Conservation (phyloP, 345 rosid species). For the Eucalyptus sp. region DNA sequence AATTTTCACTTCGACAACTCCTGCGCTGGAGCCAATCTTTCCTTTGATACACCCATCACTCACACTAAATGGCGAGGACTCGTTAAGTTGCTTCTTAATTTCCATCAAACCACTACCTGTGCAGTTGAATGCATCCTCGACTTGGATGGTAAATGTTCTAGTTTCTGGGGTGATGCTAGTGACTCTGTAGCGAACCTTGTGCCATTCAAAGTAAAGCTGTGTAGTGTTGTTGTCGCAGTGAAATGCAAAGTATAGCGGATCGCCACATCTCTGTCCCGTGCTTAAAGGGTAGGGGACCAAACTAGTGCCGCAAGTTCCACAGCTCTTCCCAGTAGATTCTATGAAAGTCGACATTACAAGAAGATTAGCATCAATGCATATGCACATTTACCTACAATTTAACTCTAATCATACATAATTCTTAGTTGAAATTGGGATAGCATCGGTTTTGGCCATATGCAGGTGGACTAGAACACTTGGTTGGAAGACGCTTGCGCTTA, state of each 20-base stretch:
- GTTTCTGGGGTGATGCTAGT: neutral
- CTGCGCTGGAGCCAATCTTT: rapidly evolving
- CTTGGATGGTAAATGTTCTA: neutral
- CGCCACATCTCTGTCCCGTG: conserved; percentile 2
- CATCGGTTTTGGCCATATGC: neutral
- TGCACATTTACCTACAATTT: neutral
- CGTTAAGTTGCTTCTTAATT: neutral
- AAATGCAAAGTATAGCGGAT: neutral
- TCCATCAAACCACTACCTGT: neutral
- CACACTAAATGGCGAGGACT: neutral
- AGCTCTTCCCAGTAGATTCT: neutral
- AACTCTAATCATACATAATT: neutral
- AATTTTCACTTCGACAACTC: neutral
- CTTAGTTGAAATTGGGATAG: neutral
- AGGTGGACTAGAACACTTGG: neutral
- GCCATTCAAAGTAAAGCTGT: neutral
- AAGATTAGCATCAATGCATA: neutral
- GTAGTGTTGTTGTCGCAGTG: neutral
- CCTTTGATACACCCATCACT: rapidly evolving
- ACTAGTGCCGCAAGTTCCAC: conserved; percentile 3
- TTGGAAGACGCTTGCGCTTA: too few species aligned
- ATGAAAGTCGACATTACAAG: neutral
- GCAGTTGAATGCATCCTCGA: neutral
- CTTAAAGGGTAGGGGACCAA: conserved; percentile 18
- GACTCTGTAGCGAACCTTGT: neutral